These are phyloP conservation scores for Aspergillus carlsbadensis DNA, from an alignment of 495 filamentous ascomycete species.

Conservation along the genomic window DNA sequence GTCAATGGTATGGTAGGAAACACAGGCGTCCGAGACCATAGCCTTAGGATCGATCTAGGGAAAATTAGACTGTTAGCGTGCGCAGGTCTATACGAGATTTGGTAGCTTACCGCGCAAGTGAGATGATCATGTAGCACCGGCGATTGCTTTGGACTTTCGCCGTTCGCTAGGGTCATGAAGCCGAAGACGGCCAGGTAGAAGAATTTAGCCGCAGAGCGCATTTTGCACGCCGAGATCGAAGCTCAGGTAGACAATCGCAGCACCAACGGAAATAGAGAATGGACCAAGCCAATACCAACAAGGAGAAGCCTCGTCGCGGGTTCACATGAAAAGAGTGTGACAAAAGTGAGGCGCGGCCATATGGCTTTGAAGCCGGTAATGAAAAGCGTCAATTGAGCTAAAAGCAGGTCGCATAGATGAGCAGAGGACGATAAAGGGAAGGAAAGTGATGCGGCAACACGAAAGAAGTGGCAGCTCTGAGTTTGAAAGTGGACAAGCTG, in stretches of 20 bases:
- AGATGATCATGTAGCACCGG: constrained; percentile 29
- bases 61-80: constrained; percentile 4
- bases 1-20: constrained; percentile 88
- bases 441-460: constrained; percentile 7
- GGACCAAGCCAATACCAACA: neutral
- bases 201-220: constrained; percentile 65
- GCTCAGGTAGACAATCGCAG: neutral
- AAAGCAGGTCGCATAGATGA: neutral
- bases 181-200: constrained; percentile 79
- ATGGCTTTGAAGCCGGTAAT: neutral
- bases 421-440: neutral
- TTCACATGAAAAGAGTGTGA: constrained; percentile 12
- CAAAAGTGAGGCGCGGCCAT: neutral
- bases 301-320: neutral
- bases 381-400: neutral
- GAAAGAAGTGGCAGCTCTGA: constrained; percentile 10
- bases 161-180: constrained; percentile 56
- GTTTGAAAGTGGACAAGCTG: constrained; percentile 34
- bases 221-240: constrained; percentile 28
- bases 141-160: constrained; percentile 28
- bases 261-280: neutral
- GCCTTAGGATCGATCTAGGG: constrained; percentile 61
- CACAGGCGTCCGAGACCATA: constrained; percentile 83
- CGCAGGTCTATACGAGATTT: neutral
- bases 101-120: constrained; percentile 65